Base-by-base conservation (phyloP, 1,139 yeast genomes). In the Dujonia santamariae region DNA sequence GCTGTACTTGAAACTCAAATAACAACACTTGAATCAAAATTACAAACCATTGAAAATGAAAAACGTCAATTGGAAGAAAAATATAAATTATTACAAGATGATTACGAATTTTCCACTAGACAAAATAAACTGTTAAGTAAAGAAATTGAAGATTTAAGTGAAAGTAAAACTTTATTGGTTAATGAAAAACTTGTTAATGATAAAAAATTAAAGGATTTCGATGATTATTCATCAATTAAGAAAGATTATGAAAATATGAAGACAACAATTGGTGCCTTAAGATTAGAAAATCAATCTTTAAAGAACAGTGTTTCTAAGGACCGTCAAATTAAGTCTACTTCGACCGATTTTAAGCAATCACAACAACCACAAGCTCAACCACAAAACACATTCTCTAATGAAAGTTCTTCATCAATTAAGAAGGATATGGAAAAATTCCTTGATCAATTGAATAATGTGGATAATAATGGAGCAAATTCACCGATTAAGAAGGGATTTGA, bases 281-380 rank as follows among this genome's bases (percentile, higher is more conserved):
- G 69, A 36, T 55, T 65, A 35, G 73, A 67, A 40, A 64, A 61
- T 39, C 69, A 64, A 42, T 54, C 69, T 2, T 53, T 67, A 38
- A 67, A 66, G 45, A 53, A 50, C 35, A 41, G 51, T 16, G 41
- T 44, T n/a, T 31, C 45, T 8, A 47, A 38, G 35, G 53, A 45
- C 14, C 46, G 40, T 13, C 37, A 28, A 21, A 23, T 19, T 17
- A 23, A 26, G 9, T 19, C 31, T 16, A 19, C 32, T 2, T 21
- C 24, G 14, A 28, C 32, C 16, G 19, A 21, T n/a, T 24, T 30
- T n/a, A 22, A 31, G 14, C 31, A 27, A 19, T 12, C n/a, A 20
- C 18, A 19, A 16, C 14, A 24, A 17, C 15, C 24, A 16, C 30
- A 17, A 22, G 17, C 24, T 7, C 23, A 11, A n/a, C 13, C 14